Evolutionary conservation across 495 filamentous ascomycete genomes (phyloP).

Genomic region (Gamarada debralockiae): DNA sequence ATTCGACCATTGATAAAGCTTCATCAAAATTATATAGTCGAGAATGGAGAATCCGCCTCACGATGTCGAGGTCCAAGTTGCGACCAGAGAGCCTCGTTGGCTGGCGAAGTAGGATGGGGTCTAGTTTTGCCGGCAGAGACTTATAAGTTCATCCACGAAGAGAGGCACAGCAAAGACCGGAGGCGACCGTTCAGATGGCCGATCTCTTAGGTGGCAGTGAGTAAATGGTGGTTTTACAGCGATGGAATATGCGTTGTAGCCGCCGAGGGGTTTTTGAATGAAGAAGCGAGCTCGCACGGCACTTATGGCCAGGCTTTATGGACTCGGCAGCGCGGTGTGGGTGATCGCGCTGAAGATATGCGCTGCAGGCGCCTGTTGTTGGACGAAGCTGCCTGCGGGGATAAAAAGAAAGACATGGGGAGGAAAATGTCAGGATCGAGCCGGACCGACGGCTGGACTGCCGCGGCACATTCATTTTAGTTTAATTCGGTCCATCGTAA

Average conservation of each 20-base stretch:
- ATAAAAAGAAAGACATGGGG: not conserved
- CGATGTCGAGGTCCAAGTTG: slow-evolving; percentile 3
- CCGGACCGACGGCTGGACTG: not conserved
- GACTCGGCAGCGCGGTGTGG: not conserved
- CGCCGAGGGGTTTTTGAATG: not conserved
- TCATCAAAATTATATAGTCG: slow-evolving; percentile 4
- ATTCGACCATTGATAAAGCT: not conserved
- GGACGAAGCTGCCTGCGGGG: not conserved
- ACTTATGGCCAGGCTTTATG: not conserved
- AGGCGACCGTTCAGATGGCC: slow-evolving; percentile 7
- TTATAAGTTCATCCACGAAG: slow-evolving; percentile 18
- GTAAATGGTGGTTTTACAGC: not conserved
- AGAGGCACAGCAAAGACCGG: slow-evolving; percentile 11
- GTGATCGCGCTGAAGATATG: not conserved
- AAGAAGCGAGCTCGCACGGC: not conserved
- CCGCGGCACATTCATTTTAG: not conserved
- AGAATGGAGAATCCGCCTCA: slow-evolving; percentile 9
- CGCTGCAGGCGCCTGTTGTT: not conserved
- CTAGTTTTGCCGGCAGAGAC: not conserved
- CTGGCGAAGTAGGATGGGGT: slow-evolving; percentile 3
- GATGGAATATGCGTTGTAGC: not conserved
- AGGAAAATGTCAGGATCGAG: not conserved
- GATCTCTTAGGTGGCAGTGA: slow-evolving; percentile 11
- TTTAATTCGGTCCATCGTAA: no score
- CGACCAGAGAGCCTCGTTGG: slow-evolving; percentile 18